Conservation (phyloP, 345 rosid species). For the Lagerstroemia speciosa region DNA sequence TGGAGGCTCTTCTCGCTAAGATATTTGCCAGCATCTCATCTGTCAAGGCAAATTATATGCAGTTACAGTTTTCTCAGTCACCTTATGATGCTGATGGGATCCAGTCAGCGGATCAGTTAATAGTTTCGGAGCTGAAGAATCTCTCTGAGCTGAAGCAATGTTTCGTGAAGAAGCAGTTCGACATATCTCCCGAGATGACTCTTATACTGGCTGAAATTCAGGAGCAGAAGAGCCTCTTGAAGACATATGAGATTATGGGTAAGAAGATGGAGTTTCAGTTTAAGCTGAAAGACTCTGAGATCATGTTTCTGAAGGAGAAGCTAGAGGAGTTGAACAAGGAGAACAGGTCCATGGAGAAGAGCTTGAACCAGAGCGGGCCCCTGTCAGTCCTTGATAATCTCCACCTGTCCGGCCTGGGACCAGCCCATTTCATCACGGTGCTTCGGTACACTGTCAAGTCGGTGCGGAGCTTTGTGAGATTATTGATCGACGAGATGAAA, state of each 20-base stretch:
- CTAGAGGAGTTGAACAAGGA: slow-evolving; percentile 32
- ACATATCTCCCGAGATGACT: slow-evolving; percentile 46
- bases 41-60: slow-evolving; percentile 63
- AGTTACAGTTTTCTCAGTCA: slow-evolving; percentile 67
- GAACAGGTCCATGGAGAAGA: slow-evolving; percentile 49
- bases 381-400: slow-evolving; percentile 41
- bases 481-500: slow-evolving; percentile 60
- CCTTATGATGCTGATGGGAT: slow-evolving; percentile 77
- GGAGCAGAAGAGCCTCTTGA: slow-evolving; percentile 54
- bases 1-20: slow-evolving; percentile 67
- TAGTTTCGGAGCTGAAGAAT: slow-evolving; percentile 51
- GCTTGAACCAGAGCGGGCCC: slow-evolving; percentile 52
- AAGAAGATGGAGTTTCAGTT: slow-evolving; percentile 67
- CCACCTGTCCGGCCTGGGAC: slow-evolving; percentile 35
- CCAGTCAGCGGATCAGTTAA: slow-evolving; percentile 49
- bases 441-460: slow-evolving; percentile 55
- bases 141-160: slow-evolving; percentile 77
- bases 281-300: slow-evolving; percentile 67
- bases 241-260: slow-evolving; percentile 53
- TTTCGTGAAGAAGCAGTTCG: slow-evolving; percentile 60
- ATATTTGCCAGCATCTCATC: slow-evolving; percentile 74
- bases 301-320: slow-evolving; percentile 48
- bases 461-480: slow-evolving; percentile 50
- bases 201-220: slow-evolving; percentile 57
- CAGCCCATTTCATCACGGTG: slow-evolving; percentile 40